These are phyloP conservation scores for Spathaspora sp. DNA, from an alignment of 805 yeast species.

Conservation along the genomic window DNA sequence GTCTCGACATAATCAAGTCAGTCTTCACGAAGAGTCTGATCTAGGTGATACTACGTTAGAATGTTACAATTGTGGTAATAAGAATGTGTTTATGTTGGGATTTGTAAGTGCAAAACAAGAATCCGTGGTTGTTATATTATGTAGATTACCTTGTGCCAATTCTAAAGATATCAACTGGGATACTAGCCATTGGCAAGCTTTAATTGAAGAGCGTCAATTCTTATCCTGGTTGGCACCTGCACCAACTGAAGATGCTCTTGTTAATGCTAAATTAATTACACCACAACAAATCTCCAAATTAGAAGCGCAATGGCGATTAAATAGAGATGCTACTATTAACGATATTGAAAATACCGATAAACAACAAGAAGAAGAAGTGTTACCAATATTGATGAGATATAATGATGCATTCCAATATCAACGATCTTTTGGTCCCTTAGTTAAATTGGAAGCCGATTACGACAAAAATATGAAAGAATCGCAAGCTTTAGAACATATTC, in stretches of 20 bases:
- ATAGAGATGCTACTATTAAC: slow-evolving; percentile 65
- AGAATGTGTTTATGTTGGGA: slow-evolving; percentile 77
- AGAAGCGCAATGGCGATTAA: slow-evolving; percentile 78
- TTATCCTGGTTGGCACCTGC: slow-evolving; percentile 76
- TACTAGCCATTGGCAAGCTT: slow-evolving; percentile 79
- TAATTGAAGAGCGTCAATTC: slow-evolving; percentile 75
- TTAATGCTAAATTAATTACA: slow-evolving; percentile 54
- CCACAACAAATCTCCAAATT: slow-evolving; percentile 64
- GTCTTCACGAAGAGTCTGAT: slow-evolving; percentile 75
- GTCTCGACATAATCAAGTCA: slow-evolving; percentile 70
- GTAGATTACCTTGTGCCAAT: slow-evolving; percentile 87
- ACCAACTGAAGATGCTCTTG: slow-evolving; percentile 62
- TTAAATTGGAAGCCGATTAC: slow-evolving; percentile 76
- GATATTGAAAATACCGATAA: slow-evolving; percentile 44
- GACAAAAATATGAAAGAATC: slow-evolving; percentile 74
- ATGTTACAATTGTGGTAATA: slow-evolving; percentile 86
- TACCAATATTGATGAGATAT: slow-evolving; percentile 73
- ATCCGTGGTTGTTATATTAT: slow-evolving; percentile 79
- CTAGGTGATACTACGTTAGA: slow-evolving; percentile 85
- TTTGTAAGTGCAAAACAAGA: slow-evolving; percentile 85
- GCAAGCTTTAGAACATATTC: slow-evolving; percentile 68
- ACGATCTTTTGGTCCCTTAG: slow-evolving; percentile 77
- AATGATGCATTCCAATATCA: slow-evolving; percentile 84
- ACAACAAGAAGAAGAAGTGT: slow-evolving; percentile 53
- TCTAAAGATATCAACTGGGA: slow-evolving; percentile 79